These are phyloP conservation scores for Artomyces pyxidatus DNA, from an alignment of 768 basidiomycete genomes.

Conservation along the genomic window DNA sequence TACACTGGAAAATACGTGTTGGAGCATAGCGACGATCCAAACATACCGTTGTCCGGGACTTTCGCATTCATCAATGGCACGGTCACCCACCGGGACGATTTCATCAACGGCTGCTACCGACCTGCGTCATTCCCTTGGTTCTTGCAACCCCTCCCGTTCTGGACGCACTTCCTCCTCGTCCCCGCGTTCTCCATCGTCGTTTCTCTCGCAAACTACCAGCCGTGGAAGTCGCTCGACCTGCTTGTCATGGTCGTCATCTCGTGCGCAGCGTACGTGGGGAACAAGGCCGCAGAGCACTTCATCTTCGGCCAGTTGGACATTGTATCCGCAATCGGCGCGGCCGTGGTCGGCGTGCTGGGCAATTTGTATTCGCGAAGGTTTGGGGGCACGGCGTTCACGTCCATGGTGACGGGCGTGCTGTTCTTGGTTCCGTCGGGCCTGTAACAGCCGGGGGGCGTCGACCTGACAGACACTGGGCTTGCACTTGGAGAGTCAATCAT, in stretches of 20 bases:
- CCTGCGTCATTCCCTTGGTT: slow-evolving; percentile 60
- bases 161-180: slow-evolving; percentile 68
- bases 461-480: slow-evolving; percentile 66
- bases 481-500: slow-evolving; percentile 83
- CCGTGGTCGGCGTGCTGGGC: slow-evolving; percentile 70
- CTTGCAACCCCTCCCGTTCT: slow-evolving; percentile 67
- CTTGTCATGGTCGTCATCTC: slow-evolving; percentile 80
- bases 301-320: slow-evolving; percentile 78
- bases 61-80: slow-evolving; percentile 58
- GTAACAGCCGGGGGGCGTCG: slow-evolving; percentile 66
- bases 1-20: slow-evolving; percentile 61
- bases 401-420: slow-evolving; percentile 82
- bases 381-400: slow-evolving; percentile 83
- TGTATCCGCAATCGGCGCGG: slow-evolving; percentile 80
- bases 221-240: slow-evolving; percentile 58
- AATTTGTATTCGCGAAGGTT: slow-evolving; percentile 74
- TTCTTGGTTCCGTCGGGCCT: slow-evolving; percentile 65
- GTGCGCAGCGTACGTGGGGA: slow-evolving; percentile 67
- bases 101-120: slow-evolving; percentile 63
- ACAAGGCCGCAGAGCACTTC: slow-evolving; percentile 74
- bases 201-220: slow-evolving; percentile 71
- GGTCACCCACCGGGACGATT: slow-evolving; percentile 31
- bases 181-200: slow-evolving; percentile 63
- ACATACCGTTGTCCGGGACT: slow-evolving; percentile 45
- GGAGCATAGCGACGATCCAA: slow-evolving; percentile 35